Conservation (phyloP, 257 asterid genomes). For the Osmanthus fragrans region DNA sequence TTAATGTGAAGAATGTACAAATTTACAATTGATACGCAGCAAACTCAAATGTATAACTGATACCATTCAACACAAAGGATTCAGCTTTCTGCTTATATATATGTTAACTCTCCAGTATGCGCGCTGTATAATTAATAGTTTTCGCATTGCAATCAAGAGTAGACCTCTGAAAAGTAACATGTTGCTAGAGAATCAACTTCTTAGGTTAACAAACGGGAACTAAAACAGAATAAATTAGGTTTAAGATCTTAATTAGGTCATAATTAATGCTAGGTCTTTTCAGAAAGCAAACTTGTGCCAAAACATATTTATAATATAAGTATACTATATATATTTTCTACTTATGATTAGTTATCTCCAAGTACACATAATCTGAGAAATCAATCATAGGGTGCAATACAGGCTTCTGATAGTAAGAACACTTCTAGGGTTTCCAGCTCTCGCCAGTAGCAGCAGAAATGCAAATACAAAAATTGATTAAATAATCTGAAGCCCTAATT, state of each 20-base stretch:
- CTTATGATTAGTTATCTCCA: constrained; percentile 13
- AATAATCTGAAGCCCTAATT: constrained; percentile 19
- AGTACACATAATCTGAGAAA: constrained; percentile 14
- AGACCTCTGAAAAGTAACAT: not conserved
- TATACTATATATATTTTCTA: constrained; percentile 18
- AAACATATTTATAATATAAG: not conserved
- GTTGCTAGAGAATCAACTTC: not conserved
- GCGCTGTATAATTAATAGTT: no score
- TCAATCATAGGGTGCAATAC: constrained; percentile 14
- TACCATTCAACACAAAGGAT: not conserved
- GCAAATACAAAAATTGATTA: not conserved
- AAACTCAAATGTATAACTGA: not conserved
- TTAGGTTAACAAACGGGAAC: not conserved
- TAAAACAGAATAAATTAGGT: not conserved
- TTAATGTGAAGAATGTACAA: no score
- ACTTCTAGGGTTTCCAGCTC: constrained; percentile 37
- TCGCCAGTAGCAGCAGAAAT: constrained; percentile 5
- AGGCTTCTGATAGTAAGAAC: constrained; percentile 19
- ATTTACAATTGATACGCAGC: not conserved
- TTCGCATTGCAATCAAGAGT: not conserved
- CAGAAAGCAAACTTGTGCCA: not conserved
- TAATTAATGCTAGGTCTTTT: not conserved
- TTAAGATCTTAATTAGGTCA: constrained; percentile 26
- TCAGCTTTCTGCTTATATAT: not conserved
- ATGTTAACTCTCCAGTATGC: not conserved